Conservation (phyloP, 306 rosid species). For the Prunus mira region DNA sequence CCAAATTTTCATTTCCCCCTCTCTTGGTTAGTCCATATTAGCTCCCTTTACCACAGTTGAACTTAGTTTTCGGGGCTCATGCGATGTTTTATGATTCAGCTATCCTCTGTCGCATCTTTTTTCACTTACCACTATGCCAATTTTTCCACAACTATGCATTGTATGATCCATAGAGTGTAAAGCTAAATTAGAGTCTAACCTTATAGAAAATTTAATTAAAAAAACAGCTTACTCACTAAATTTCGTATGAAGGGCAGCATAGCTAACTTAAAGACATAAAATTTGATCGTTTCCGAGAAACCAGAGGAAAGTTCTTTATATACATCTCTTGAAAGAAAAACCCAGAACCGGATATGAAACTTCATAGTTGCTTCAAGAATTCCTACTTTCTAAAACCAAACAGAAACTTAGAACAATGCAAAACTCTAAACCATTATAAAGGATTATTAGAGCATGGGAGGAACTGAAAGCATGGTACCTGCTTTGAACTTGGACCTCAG, state of each 20-base stretch:
- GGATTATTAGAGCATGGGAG: not conserved
- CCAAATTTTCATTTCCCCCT: not conserved
- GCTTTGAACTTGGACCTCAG: conserved; percentile 50
- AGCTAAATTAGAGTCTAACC: not conserved
- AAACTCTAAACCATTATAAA: not conserved
- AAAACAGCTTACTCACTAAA: not conserved
- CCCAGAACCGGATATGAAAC: not conserved
- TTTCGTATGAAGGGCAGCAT: not conserved
- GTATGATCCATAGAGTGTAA: not conserved
- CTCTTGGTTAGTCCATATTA: not conserved
- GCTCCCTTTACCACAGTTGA: not conserved
- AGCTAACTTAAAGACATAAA: not conserved
- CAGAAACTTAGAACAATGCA: not conserved
- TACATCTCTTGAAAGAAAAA: not conserved
- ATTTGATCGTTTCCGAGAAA: not conserved
- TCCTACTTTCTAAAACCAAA: conserved; percentile 1
- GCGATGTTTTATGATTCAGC: not conserved
- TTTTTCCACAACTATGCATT: not conserved
- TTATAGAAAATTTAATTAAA: not conserved
- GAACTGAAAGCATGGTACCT: conserved; percentile 37
- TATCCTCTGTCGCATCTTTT: not conserved
- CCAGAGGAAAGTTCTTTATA: not conserved
- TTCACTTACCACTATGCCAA: not conserved
- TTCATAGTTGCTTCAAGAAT: not conserved
- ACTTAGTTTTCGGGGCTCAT: not conserved